phyloP scores from a whole-genome alignment of 805 yeast genomes.

The Teunomyces atbi region DNA sequence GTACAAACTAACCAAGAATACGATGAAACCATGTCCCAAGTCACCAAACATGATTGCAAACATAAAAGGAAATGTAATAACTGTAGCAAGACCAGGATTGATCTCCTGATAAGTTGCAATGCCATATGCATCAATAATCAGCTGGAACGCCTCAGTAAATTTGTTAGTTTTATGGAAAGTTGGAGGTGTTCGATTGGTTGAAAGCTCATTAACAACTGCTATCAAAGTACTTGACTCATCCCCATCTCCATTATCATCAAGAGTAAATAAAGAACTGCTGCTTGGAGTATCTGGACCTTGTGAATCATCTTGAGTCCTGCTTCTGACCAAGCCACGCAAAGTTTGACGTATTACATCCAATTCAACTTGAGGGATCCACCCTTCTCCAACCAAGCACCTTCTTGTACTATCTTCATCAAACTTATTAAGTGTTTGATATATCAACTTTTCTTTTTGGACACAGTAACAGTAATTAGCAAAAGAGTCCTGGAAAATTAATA shows the following conservation, averaged over 20 bases:
- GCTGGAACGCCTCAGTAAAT: conserved; percentile 89
- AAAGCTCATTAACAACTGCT: conserved; percentile 48
- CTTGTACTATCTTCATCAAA: conserved; percentile 69
- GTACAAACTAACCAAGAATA: conserved; percentile 67
- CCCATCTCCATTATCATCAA: conserved; percentile 12
- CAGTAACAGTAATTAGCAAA: conserved; percentile 30
- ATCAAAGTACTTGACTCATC: conserved; percentile 17
- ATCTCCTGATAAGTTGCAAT: conserved; percentile 90
- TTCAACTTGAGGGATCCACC: conserved; percentile 68
- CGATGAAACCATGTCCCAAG: conserved; percentile 89
- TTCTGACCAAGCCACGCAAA: conserved; percentile 45
- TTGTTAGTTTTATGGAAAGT: conserved; percentile 94
- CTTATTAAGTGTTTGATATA: conserved; percentile 57
- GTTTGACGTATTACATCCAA: conserved; percentile 32
- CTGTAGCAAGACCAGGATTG: conserved; percentile 93
- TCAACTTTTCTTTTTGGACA: conserved; percentile 54
- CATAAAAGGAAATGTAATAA: conserved; percentile 96
- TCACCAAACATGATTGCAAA: conserved; percentile 99
- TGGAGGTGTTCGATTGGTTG: conserved; percentile 87
- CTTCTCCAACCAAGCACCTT: conserved; percentile 67
- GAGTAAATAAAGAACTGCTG: conserved; percentile 19
- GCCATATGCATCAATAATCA: conserved; percentile 94
- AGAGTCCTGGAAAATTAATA: conserved; percentile 34
- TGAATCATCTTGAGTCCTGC: conserved; percentile 16
- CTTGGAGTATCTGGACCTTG: conserved; percentile 1